Percentiles rank a stretch among this genome's conserved stretches.
These are phyloP conservation scores for Drosera spatulata DNA, from an alignment of 179 eudicot genomes.

Conservation along the genomic window DNA sequence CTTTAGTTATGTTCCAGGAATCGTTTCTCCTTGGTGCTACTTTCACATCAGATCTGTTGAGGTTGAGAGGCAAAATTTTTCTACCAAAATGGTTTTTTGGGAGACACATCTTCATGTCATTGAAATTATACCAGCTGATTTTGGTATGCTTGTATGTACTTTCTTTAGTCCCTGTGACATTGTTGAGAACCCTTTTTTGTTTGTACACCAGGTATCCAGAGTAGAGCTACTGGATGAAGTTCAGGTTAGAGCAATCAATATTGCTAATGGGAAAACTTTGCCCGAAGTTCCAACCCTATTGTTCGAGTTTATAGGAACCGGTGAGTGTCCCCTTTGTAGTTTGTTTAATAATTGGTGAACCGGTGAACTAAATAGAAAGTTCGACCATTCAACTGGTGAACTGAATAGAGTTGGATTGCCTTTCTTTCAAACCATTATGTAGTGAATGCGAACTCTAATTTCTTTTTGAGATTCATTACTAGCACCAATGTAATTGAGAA, in stretches of 20 bases:
- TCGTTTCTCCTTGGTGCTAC: not conserved
- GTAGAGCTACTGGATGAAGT: slow-evolving; percentile 94
- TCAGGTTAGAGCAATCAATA: slow-evolving; percentile 83
- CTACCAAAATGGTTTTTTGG: not conserved
- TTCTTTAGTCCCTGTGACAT: not conserved
- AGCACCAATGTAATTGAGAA: no score
- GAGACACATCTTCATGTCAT: no score
- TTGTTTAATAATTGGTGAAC: not conserved
- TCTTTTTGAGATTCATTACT: no score
- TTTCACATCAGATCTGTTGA: not conserved
- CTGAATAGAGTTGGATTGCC: no score
- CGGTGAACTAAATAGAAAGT: no score
- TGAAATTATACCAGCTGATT: no score
- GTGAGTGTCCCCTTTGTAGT: slow-evolving; percentile 20
- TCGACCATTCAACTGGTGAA: no score
- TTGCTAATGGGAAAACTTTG: slow-evolving; percentile 75
- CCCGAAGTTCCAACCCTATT: slow-evolving; percentile 84
- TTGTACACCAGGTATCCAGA: slow-evolving; percentile 63
- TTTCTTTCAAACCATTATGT: no score
- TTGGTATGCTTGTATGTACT: not conserved
- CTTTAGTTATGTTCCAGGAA: no score
- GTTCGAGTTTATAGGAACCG: slow-evolving; percentile 97
- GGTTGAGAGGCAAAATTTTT: not conserved
- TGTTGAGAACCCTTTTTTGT: not conserved
- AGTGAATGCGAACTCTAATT: no score